Base-by-base conservation (phyloP, 2,329 filamentous ascomycete genomes). In the Colletotrichum sp. region DNA sequence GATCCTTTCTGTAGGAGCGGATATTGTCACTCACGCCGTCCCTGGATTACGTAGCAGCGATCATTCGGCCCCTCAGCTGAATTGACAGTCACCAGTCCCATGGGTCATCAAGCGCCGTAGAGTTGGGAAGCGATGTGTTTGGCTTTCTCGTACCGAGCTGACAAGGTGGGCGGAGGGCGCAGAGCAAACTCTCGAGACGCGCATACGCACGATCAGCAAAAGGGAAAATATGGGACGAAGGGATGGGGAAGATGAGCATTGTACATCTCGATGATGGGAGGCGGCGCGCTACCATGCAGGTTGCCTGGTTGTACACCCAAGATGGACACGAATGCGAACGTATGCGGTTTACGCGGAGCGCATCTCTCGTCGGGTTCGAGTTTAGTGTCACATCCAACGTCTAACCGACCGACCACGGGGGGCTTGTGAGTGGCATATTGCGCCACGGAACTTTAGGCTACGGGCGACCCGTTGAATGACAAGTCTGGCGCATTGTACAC, bases 11-110 rank as follows among this genome's bases (percentile, higher is more conserved):
- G 27, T 34, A 33, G 38, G 34, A 66, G 71, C 68, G 43, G 69
- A 13, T 63, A 36, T 31, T 27, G n/a, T 67, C 43, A 29, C 57
- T 16, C 47, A 58, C 29, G 63, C 47, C 34, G 55, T 54, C 27
- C 68, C 6, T 51, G 43, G 47, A 72, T 74, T 74, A 74, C 72
- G 69, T 71, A 74, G 72, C 68, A 74, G 29, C 65, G 27, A 69
- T 72, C 62, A 74, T 63, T 62, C 57, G 68, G 59, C 34, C 43
- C 43, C 68, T 33, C 68, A 66, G 68, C 71, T 71, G 71, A 63
- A 71, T 13, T 24, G 24, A 61, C 68, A 66, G 69, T 72, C 72
- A 73, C 72, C 68, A 66, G 72, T 47, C 51, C 47, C 38, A 62
- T 55, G 63, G 72, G 62, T 72, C 57, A 74, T 57, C 62, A 55